These are phyloP conservation scores for Colletotrichum abscissum DNA, from an alignment of 2,329 filamentous ascomycete genomes.

Conservation along the genomic window DNA sequence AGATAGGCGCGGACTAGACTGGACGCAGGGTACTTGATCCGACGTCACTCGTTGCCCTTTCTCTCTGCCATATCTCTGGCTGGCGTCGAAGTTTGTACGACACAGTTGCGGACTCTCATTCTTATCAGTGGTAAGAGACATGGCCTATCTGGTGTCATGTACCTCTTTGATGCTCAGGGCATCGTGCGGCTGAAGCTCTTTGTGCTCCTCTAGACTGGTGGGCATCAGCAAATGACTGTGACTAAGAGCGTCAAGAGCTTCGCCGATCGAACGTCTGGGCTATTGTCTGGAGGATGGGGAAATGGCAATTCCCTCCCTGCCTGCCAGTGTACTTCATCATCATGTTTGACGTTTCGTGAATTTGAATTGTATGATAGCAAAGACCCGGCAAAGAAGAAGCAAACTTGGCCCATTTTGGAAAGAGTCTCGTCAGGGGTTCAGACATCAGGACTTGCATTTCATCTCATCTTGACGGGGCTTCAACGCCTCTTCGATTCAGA, in stretches of 20 bases:
- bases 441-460: neutral
- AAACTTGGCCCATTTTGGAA: neutral
- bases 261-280: neutral
- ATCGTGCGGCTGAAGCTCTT: neutral
- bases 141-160: neutral
- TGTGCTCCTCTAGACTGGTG: neutral
- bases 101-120: neutral
- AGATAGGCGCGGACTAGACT: neutral
- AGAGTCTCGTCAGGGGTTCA: constrained; percentile 13
- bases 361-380: neutral
- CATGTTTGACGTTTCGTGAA: neutral
- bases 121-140: neutral
- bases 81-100: neutral
- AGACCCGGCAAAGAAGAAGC: neutral
- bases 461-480: constrained; percentile 22
- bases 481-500: constrained; percentile 15
- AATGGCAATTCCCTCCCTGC: neutral
- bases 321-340: neutral
- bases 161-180: neutral
- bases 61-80: neutral
- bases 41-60: neutral
- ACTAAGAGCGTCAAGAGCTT: neutral
- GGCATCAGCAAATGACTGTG: neutral
- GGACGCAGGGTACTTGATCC: constrained; percentile 23
- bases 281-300: neutral